Evolutionary conservation across 805 yeast species (phyloP).

Genomic region (Sugiyamaella chiloensis): DNA sequence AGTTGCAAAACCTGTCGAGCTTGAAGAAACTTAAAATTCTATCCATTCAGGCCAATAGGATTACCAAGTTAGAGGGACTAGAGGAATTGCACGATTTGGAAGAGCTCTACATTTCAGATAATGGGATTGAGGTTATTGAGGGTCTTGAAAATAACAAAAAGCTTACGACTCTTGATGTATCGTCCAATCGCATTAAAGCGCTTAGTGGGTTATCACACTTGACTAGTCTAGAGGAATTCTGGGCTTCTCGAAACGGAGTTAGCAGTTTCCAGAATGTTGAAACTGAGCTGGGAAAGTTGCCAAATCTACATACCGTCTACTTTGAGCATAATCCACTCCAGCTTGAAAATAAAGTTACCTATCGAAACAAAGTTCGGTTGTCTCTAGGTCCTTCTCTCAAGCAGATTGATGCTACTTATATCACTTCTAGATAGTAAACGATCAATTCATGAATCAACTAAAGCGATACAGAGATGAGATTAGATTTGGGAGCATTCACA

Average conservation of each 20-base stretch:
- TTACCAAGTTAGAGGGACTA: slow-evolving; percentile 76
- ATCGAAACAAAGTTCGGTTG: slow-evolving; percentile 76
- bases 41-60: slow-evolving; percentile 83
- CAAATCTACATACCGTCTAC: slow-evolving; percentile 79
- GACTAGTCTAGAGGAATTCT: slow-evolving; percentile 74
- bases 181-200: slow-evolving; percentile 64
- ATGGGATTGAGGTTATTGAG: slow-evolving; percentile 70
- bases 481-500: too few relatives aligned
- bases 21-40: slow-evolving; percentile 66
- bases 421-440: slow-evolving; percentile 14
- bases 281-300: slow-evolving; percentile 57
- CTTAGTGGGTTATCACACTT: slow-evolving; percentile 67
- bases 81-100: slow-evolving; percentile 68
- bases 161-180: slow-evolving; percentile 72
- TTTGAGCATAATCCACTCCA: slow-evolving; percentile 94
- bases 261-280: slow-evolving; percentile 67
- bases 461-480: too few relatives aligned
- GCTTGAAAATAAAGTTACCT: slow-evolving; percentile 64
- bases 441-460: too few relatives aligned
- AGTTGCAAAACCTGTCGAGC: slow-evolving; percentile 57
- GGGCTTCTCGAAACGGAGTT: slow-evolving; percentile 83
- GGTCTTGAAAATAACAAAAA: slow-evolving; percentile 69
- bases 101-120: slow-evolving; percentile 85
- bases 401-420: slow-evolving; percentile 89
- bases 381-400: slow-evolving; percentile 65